These are phyloP conservation scores for Cladosporium sp. DNA, from an alignment of 2,329 filamentous ascomycete genomes.

Conservation along the genomic window DNA sequence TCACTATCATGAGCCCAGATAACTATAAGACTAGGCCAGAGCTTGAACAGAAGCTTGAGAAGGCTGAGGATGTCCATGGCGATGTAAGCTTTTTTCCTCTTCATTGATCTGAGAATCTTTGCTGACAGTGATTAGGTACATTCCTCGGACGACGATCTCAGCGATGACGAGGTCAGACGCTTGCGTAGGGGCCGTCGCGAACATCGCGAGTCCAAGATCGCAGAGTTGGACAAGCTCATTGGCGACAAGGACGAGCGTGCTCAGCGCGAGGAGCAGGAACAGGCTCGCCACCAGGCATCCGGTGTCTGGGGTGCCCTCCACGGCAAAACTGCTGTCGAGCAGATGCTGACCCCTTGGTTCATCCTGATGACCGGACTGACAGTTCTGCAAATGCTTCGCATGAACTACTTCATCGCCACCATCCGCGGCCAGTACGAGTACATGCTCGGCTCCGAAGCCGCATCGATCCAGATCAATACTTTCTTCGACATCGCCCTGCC, in stretches of 20 bases:
- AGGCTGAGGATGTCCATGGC: constrained; percentile 52
- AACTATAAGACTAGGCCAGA: constrained; percentile 59
- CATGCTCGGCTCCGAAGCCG: constrained; percentile 58
- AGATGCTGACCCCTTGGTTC: constrained; percentile 78
- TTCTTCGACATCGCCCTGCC: constrained; percentile 81
- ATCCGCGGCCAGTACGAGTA: constrained; percentile 74
- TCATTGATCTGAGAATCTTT: neutral
- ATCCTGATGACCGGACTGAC: constrained; percentile 77
- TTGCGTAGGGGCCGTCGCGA: constrained; percentile 48
- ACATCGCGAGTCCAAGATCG: constrained; percentile 58
- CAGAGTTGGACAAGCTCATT: constrained; percentile 68
- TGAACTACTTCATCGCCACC: constrained; percentile 90
- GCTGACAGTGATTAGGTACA: constrained; percentile 34
- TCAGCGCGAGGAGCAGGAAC: constrained; percentile 41
- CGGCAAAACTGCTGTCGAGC: constrained; percentile 59
- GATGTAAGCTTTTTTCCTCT: constrained; percentile 23
- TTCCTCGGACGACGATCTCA: constrained; percentile 51
- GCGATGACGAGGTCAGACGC: constrained; percentile 51
- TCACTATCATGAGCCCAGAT: constrained; percentile 38
- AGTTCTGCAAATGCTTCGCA: constrained; percentile 40
- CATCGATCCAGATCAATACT: constrained; percentile 65
- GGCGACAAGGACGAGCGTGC: constrained; percentile 60
- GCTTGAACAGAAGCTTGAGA: constrained; percentile 70
- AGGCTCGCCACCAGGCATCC: constrained; percentile 14
- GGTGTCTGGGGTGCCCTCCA: constrained; percentile 87